These are phyloP conservation scores for Pisolithus albus DNA, from an alignment of 768 basidiomycete genomes.

Conservation along the genomic window DNA sequence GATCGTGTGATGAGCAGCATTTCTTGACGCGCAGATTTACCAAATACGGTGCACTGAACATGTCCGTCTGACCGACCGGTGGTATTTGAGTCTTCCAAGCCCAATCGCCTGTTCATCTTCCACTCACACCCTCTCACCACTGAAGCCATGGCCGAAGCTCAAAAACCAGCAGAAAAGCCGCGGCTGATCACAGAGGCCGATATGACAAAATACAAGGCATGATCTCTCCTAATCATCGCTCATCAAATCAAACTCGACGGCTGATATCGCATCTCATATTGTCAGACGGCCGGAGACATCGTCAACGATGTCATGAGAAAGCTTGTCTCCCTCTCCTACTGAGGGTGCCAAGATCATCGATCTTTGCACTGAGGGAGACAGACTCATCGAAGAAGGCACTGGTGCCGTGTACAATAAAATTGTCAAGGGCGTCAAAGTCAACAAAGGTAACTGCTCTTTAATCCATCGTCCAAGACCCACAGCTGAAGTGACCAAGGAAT, in stretches of 20 bases:
- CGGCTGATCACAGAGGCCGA: constrained; percentile 61
- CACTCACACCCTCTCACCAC: not conserved
- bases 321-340: constrained; percentile 63
- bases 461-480: constrained; percentile 1
- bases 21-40: constrained; percentile 7
- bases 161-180: constrained; percentile 42
- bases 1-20: not conserved
- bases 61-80: not conserved
- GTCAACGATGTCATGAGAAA: constrained; percentile 79
- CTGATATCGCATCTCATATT: constrained; percentile 7
- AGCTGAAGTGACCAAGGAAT: constrained; percentile 46
- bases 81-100: not conserved
- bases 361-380: constrained; percentile 90
- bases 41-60: constrained; percentile 18
- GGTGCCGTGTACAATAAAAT: constrained; percentile 84
- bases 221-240: constrained; percentile 5
- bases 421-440: constrained; percentile 80
- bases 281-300: constrained; percentile 85
- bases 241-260: constrained; percentile 12
- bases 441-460: constrained; percentile 57
- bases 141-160: constrained; percentile 52
- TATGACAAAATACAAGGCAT: constrained; percentile 83
- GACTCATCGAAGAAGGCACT: constrained; percentile 81
- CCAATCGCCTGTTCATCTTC: constrained; percentile 1
- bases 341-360: constrained; percentile 87